Evolutionary conservation across 257 asterid species (phyloP).

Genomic region (Catharanthus roseus): DNA sequence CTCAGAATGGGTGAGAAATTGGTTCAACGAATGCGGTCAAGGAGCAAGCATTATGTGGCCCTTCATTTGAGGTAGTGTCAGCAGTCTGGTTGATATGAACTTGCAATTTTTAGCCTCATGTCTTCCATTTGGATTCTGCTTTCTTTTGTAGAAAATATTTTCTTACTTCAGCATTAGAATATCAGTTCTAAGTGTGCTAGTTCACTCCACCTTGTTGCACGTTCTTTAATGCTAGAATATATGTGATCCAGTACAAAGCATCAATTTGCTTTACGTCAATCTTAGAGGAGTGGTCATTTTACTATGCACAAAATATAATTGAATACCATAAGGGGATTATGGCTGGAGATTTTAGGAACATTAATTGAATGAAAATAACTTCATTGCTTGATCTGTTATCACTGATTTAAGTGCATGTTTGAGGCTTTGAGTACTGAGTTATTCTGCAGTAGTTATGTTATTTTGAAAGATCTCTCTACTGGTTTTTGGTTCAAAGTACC

Average conservation of each 20-base stretch:
- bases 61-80: slow-evolving; percentile 90
- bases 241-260: background rate
- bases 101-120: background rate
- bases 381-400: background rate
- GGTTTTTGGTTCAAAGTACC: background rate
- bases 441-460: slow-evolving; percentile 6
- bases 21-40: slow-evolving; percentile 75
- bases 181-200: background rate
- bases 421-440: background rate
- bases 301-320: background rate
- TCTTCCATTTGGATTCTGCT: background rate
- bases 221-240: background rate
- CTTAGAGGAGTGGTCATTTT: background rate
- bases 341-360: background rate
- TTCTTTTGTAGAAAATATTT: background rate
- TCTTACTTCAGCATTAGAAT: background rate
- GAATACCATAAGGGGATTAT: background rate
- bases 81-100: slow-evolving; percentile 9
- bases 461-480: background rate
- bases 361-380: background rate
- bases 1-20: slow-evolving; percentile 69
- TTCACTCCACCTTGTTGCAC: background rate
- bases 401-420: background rate
- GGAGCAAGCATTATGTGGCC: slow-evolving; percentile 79
- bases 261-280: background rate